A percentile compares a stretch with the other conserved stretches of the same genome.
Conservation (phyloP, 192 early-diverging fungal species). For the Phycomyces nitens region DNA sequence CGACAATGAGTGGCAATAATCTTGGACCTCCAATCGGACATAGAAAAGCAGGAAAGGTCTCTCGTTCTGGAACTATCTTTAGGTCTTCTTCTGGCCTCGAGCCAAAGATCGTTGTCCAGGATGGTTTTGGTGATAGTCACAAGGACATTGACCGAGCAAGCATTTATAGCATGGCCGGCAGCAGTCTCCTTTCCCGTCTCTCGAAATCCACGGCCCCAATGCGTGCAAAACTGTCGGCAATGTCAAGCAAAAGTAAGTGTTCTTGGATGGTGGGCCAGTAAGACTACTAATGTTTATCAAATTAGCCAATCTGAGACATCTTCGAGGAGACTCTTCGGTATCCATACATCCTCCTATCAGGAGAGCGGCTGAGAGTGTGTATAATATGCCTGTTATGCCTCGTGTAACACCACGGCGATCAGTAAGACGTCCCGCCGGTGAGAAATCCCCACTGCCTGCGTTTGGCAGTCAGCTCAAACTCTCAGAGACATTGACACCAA, state of each 20-base stretch:
- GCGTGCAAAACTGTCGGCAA: constrained; percentile 32
- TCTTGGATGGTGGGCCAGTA: no score
- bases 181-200: constrained; percentile 25
- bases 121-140: constrained; percentile 3
- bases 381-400: constrained; percentile 22
- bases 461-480: not conserved
- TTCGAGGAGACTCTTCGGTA: not conserved
- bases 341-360: constrained; percentile 6
- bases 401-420: not conserved
- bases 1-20: not conserved
- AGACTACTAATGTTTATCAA: not conserved
- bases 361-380: constrained; percentile 30
- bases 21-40: constrained; percentile 1
- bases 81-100: constrained; percentile 3
- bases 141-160: constrained; percentile 7
- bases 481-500: not conserved
- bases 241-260: constrained; percentile 16
- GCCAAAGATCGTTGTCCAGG: constrained; percentile 2
- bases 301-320: not conserved
- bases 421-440: not conserved
- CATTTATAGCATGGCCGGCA: constrained; percentile 3
- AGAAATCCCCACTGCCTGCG: not conserved
- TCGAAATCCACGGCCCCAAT: constrained; percentile 31
- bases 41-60: not conserved
- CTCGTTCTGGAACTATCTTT: constrained; percentile 10